Conservation (phyloP, 1,284 basidiomycete genomes). For the Entoloma clypeatum region DNA sequence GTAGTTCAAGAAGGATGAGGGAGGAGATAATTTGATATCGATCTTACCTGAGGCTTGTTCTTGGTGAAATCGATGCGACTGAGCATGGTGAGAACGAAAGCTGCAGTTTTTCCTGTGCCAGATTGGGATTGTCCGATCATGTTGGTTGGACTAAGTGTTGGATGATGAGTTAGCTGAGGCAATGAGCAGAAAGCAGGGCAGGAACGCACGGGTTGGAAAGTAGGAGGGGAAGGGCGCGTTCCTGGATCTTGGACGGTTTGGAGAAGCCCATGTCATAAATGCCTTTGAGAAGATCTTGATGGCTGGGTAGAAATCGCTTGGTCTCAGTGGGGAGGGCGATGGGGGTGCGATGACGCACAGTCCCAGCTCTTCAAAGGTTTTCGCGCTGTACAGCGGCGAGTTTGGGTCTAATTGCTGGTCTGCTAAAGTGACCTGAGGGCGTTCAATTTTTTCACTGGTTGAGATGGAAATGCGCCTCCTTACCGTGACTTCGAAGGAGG, state of each 20-base stretch:
- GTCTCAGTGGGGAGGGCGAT: not conserved
- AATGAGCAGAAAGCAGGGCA: constrained; percentile 10
- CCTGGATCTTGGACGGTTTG: constrained; percentile 99
- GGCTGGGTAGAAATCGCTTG: constrained; percentile 43
- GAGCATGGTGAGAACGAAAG: constrained; percentile 97
- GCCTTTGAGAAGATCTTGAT: constrained; percentile 91
- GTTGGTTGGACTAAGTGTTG: constrained; percentile 75
- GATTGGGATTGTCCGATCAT: constrained; percentile 99
- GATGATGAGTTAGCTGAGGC: constrained; percentile 8
- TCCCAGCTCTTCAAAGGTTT: constrained; percentile 93
- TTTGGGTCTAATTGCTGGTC: constrained; percentile 97
- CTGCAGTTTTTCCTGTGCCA: constrained; percentile 98
- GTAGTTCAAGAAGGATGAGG: constrained; percentile 4
- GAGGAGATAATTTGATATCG: not conserved
- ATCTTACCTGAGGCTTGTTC: constrained; percentile 79
- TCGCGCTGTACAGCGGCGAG: constrained; percentile 91
- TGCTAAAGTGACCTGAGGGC: constrained; percentile 84
- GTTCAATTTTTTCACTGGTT: not conserved
- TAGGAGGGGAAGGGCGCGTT: constrained; percentile 91
- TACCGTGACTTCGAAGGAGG: constrained; percentile 73
- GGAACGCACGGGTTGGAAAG: constrained; percentile 81
- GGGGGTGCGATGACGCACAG: constrained; percentile 54
- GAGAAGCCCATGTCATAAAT: constrained; percentile 96
- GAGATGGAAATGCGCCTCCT: constrained; percentile 22
- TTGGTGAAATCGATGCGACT: constrained; percentile 86